phyloP scores from a whole-genome alignment of 495 filamentous ascomycete species.

The Penicilliopsis zonata region DNA sequence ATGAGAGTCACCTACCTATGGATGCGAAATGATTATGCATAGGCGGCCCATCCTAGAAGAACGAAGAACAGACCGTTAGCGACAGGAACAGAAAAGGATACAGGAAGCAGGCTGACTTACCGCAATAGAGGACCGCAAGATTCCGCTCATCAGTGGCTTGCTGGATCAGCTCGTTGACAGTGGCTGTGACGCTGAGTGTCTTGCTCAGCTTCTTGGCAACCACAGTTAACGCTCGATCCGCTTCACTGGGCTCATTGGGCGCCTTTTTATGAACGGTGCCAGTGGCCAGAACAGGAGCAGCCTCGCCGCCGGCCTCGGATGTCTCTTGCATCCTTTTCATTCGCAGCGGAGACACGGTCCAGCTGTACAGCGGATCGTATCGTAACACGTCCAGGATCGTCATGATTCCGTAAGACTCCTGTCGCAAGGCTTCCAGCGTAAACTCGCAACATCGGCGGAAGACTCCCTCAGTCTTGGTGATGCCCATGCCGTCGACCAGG shows the following conservation, averaged over 20 bases:
- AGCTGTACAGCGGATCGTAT: constrained; percentile 91
- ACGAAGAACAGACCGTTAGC: constrained; percentile 6
- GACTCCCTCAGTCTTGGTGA: constrained; percentile 88
- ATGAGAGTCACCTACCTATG: too few relatives aligned
- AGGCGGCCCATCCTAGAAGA: constrained; percentile 51
- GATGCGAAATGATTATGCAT: too few relatives aligned
- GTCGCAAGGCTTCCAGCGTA: constrained; percentile 81
- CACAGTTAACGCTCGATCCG: constrained; percentile 80
- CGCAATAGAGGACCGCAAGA: constrained; percentile 80
- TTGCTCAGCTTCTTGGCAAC: constrained; percentile 91
- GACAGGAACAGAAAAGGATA: not conserved
- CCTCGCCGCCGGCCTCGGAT: constrained; percentile 35
- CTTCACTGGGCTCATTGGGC: constrained; percentile 74
- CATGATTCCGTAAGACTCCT: constrained; percentile 92
- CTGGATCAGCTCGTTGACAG: constrained; percentile 94
- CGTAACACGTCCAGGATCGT: constrained; percentile 91
- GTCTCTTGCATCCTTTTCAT: constrained; percentile 65
- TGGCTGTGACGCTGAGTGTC: constrained; percentile 84
- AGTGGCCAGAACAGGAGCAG: constrained; percentile 24
- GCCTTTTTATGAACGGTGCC: constrained; percentile 28
- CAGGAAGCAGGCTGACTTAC: constrained; percentile 33
- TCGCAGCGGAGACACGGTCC: constrained; percentile 84
- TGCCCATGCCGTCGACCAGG: constrained; percentile 93
- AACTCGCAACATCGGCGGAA: constrained; percentile 97
- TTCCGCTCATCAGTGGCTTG: constrained; percentile 89